Evolutionary conservation across 108 stramenopile genomes (phyloP), one percentile per base, ranked within the genome.

Genomic region (Asterionellopsis glacialis): DNA sequence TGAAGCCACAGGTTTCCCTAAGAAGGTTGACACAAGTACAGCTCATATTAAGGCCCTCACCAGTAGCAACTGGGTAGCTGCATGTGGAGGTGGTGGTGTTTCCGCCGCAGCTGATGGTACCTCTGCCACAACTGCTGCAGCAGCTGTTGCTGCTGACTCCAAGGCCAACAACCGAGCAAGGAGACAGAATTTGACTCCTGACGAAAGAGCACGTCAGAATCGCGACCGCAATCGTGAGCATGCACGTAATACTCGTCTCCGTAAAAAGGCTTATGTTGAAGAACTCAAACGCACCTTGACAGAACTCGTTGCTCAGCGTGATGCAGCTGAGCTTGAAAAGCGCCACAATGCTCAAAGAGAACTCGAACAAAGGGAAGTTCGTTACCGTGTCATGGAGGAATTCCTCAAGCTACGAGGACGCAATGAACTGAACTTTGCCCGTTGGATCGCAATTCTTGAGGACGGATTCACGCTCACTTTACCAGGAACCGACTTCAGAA

Each of bases 181-280:
- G 14, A 73, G 91, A 28, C 80, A 79, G 21, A 90, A 75, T 55
- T 70, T 93, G 23, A 85, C 92, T 22, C 82, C 88, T 23, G 92
- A 93, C 66, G 92, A 93, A 65, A 76, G 92, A 23, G 88, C 88
- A 5, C 81, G 85, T 51, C 89, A 91, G 70, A 91, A 93, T 51
- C 87, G 94, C 24, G 94, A 98, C 59, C 85, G 96, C 43, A 98
- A 98, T 63, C 87, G 97, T 13, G 97, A 97, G 67, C 95, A 98
- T 66, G 97, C 97, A 40, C 85, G 95, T 23, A 96, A 96, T 66
- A 97, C 97, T 4, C 88, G 97, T 23, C 79, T 97, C 11, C 83
- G 96, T 9, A 98, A 98, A 70, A 98, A 98, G 70, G 95, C 93
- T 15, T 97, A 97, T 56, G 94, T 95, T 11, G 87, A 90, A 53